Percentiles rank a stretch among this genome's conserved stretches.
Evolutionary conservation across 2,329 filamentous ascomycete genomes (phyloP).

Genomic region (Penicillium sp.): DNA sequence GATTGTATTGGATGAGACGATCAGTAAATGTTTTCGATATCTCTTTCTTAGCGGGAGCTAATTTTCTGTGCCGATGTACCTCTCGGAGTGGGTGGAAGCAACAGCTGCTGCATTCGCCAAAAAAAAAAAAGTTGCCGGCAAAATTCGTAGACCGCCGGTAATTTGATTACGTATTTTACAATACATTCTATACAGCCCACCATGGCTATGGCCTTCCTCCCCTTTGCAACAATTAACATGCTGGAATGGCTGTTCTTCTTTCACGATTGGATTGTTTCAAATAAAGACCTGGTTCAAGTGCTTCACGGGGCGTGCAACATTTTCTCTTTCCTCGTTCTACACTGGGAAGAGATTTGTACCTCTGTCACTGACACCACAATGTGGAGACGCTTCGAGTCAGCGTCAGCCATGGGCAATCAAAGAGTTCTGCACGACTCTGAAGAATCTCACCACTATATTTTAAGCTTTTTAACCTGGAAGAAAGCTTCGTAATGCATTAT

Average conservation of each 20-base stretch:
- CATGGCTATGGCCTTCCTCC: too few species aligned
- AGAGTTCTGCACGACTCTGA: neutral
- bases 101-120: neutral
- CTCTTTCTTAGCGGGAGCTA: neutral
- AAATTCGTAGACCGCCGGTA: slow-evolving; percentile 17
- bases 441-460: neutral
- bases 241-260: too few species aligned
- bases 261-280: too few species aligned
- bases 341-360: neutral
- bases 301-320: too few species aligned
- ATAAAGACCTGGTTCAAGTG: too few species aligned
- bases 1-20: slow-evolving; percentile 8
- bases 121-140: slow-evolving; percentile 4
- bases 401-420: neutral
- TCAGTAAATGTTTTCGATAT: too few species aligned
- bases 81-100: neutral
- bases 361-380: neutral
- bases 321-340: neutral
- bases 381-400: neutral
- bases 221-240: too few species aligned
- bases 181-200: too few species aligned
- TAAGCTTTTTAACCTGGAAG: neutral
- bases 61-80: neutral
- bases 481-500: neutral
- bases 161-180: slow-evolving; percentile 12